Percentiles rank a stretch among this genome's conserved stretches.
These are phyloP conservation scores for Neonectria hederae DNA, from an alignment of 2,329 filamentous ascomycete genomes.

Conservation along the genomic window DNA sequence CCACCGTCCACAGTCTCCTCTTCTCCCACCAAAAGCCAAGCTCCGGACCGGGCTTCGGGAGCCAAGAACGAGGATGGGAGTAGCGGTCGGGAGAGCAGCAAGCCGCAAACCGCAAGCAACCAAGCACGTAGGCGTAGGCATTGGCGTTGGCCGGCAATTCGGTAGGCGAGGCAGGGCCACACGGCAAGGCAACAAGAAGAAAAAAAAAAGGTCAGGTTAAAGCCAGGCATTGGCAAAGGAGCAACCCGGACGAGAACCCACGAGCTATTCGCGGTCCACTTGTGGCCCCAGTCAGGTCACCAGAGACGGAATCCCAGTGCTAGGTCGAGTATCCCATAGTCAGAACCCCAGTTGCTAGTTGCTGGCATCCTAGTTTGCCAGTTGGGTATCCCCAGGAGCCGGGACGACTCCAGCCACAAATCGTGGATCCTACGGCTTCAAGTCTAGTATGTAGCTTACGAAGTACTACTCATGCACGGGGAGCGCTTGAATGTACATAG, in stretches of 20 bases:
- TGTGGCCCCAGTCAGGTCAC: slow-evolving; percentile 6
- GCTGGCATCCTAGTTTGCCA: neutral
- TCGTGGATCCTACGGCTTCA: slow-evolving; percentile 9
- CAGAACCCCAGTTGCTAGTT: no score
- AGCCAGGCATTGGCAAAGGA: slow-evolving; percentile 28
- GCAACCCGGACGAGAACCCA: slow-evolving; percentile 25
- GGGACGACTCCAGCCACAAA: slow-evolving; percentile 22
- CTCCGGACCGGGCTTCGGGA: neutral
- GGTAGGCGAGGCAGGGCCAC: neutral
- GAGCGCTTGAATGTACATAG: neutral
- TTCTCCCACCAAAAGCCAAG: neutral
- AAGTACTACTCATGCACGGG: neutral
- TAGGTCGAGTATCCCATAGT: no score
- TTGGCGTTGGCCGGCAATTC: neutral
- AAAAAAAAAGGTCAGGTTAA: neutral
- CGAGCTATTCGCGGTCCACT: slow-evolving; percentile 27
- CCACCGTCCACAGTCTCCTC: neutral
- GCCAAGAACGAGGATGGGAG: neutral
- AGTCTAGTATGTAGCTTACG: neutral
- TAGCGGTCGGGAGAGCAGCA: neutral
- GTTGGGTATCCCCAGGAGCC: slow-evolving; percentile 2
- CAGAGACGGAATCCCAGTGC: slow-evolving; percentile 13
- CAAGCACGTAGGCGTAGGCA: neutral
- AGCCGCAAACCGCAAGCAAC: neutral
- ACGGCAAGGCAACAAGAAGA: neutral